Conservation (phyloP, 2,329 filamentous ascomycete species). For the Fusarium pseudonygamai region DNA sequence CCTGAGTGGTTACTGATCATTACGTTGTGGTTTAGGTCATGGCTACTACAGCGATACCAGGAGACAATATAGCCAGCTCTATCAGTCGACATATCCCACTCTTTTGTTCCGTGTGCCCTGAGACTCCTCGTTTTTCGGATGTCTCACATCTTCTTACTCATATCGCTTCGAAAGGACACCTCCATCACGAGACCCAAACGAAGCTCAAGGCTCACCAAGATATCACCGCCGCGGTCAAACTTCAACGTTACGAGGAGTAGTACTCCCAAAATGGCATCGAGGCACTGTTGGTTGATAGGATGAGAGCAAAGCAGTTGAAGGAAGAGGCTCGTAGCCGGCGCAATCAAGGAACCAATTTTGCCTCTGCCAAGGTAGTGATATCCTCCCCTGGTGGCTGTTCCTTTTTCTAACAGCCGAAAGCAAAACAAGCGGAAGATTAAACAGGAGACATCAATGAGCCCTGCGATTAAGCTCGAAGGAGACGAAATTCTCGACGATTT, state of each 20-base stretch:
- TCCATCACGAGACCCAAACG: conserved; percentile 84
- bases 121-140: conserved; percentile 84
- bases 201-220: conserved; percentile 77
- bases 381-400: background rate
- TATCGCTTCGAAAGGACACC: conserved; percentile 90
- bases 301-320: conserved; percentile 79
- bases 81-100: conserved; percentile 67
- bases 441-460: conserved; percentile 29
- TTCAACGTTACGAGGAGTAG: conserved; percentile 81
- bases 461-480: conserved; percentile 44
- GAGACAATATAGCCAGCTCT: conserved; percentile 33
- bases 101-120: conserved; percentile 84
- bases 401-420: conserved; percentile 21
- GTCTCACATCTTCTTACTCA: conserved; percentile 92
- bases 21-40: conserved; percentile 47
- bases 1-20: conserved; percentile 22
- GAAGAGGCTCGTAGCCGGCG: conserved; percentile 64
- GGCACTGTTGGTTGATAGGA: conserved; percentile 77
- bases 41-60: conserved; percentile 45
- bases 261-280: conserved; percentile 77
- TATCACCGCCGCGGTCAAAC: conserved; percentile 65
- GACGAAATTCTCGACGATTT: conserved; percentile 40
- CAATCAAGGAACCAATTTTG: conserved; percentile 37
- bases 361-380: conserved; percentile 35
- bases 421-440: conserved; percentile 46